These are phyloP conservation scores for Suillus discolor DNA, from an alignment of 768 basidiomycete genomes.

Conservation along the genomic window DNA sequence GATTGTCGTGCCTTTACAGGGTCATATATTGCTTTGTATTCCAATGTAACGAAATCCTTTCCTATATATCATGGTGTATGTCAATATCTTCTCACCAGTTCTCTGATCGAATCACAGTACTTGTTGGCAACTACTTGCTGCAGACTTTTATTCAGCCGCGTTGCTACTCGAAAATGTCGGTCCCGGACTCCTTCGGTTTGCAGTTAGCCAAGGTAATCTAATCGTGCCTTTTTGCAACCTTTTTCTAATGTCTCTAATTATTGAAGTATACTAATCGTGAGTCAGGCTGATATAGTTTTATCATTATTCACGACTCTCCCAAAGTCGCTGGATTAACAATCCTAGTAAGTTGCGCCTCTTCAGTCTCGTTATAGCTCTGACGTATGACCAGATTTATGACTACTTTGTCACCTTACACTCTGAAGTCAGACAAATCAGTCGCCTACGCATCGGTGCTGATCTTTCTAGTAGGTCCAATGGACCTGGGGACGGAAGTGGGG, in stretches of 20 bases:
- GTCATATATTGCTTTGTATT: too few relatives aligned
- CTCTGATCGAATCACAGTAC: too few relatives aligned
- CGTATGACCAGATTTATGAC: not conserved
- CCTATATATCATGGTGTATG: too few relatives aligned
- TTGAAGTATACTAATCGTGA: not conserved
- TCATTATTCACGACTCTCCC: not conserved
- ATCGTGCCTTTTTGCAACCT: not conserved
- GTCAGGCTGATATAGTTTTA: not conserved
- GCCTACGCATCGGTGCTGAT: not conserved
- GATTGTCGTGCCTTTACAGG: too few relatives aligned
- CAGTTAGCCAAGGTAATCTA: not conserved
- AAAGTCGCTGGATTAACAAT: conserved; percentile 1
- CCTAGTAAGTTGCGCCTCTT: not conserved
- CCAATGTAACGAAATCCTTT: too few relatives aligned
- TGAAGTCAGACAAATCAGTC: not conserved
- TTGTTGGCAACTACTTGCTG: not conserved
- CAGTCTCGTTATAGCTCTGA: not conserved
- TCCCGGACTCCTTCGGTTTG: not conserved
- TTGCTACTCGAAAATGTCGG: not conserved
- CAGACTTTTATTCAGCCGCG: not conserved
- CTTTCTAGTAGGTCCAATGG: conserved; percentile 19
- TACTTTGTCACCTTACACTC: not conserved
- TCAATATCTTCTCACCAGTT: too few relatives aligned
- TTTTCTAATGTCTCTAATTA: not conserved
- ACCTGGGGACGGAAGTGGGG: conserved; percentile 12